phyloP scores from a whole-genome alignment of 202 grass and related monocot species.

The Eragrostis tef region DNA sequence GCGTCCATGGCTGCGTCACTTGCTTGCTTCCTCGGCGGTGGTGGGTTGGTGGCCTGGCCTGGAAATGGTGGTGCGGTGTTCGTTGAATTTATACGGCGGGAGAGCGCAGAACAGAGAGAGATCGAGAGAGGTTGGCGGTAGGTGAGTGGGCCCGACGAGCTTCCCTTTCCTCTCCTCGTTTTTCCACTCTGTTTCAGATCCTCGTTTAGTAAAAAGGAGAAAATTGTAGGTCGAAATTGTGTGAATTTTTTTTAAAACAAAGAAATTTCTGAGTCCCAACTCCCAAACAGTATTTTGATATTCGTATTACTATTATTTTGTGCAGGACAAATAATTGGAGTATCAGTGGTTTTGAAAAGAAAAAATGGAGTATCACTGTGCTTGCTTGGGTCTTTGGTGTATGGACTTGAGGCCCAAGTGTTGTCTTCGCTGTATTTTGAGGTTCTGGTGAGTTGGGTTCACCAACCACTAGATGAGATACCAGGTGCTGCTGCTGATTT shows the following conservation, averaged over 20 bases:
- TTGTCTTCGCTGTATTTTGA: not conserved
- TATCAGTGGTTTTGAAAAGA: too few species aligned
- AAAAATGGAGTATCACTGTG: not conserved
- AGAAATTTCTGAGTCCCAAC: too few species aligned
- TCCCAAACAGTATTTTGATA: too few species aligned
- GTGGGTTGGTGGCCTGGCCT: slow-evolving; percentile 29
- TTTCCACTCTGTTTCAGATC: not conserved
- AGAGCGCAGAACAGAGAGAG: not conserved
- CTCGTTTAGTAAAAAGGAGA: not conserved
- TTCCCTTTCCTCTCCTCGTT: not conserved
- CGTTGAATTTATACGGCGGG: slow-evolving; percentile 48
- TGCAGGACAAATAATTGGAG: not conserved
- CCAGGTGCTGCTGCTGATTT: slow-evolving; percentile 49
- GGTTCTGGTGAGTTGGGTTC: too few species aligned
- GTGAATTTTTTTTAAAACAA: not conserved
- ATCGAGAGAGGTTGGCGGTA: slow-evolving; percentile 40
- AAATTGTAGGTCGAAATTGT: not conserved
- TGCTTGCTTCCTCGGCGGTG: not conserved
- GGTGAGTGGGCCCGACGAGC: slow-evolving; percentile 42
- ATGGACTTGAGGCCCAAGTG: not conserved
- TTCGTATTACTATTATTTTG: too few species aligned
- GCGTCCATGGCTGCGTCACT: slow-evolving; percentile 59
- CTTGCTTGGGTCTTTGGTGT: not conserved
- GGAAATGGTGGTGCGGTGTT: not conserved
- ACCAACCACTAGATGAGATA: slow-evolving; percentile 32